Base-by-base conservation (phyloP, 805 yeast genomes). In the Yarrowia alimentaria region DNA sequence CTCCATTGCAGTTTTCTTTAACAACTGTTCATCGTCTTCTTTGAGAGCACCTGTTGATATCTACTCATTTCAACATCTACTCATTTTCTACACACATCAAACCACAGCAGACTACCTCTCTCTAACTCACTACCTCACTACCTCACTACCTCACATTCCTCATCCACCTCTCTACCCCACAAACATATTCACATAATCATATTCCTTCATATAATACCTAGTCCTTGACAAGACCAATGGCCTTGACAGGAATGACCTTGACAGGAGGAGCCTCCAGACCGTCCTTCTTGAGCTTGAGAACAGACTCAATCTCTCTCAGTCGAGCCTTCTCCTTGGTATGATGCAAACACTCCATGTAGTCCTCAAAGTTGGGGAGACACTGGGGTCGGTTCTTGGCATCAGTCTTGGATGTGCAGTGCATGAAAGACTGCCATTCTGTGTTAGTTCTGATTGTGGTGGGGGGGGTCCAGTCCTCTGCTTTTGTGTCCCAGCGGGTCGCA, bases 261-360 rank as follows among this genome's bases (percentile, higher is more conserved):
- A 52, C 28, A 42, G 55, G 43, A n/a, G 65, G 62, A 28, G 59
- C 43, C 11, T 53, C 60, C 14, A 57, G 60, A 14, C 55, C 56
- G 21, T 53, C 52, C 32, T 52, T 51, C 52, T 57, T 54, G 18
- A 61, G 59, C 31, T 53, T 55, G 22, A 55, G 35, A 53, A 63
- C 67, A n/a, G 60, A 55, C 18, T 61, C 58, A 33, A 64, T 63
- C 38, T 54, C 52, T 22, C 53, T 38, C 22, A 65, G 63, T 19
- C 68, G 64, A 37, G 56, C 57, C 55, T 58, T 61, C 57, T 62
- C 79, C 60, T 74, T 74, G 13, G 60, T 63, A 61, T 74, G 78
- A 59, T 70, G 76, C 37, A 75, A 66, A 58, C 79, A 75, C 62
- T 75, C 79, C 42, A 64, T 61, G 64, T 74, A 75, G 59, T 75